phyloP scores from a whole-genome alignment of 805 yeast species.

The Candida ipomoeae region DNA sequence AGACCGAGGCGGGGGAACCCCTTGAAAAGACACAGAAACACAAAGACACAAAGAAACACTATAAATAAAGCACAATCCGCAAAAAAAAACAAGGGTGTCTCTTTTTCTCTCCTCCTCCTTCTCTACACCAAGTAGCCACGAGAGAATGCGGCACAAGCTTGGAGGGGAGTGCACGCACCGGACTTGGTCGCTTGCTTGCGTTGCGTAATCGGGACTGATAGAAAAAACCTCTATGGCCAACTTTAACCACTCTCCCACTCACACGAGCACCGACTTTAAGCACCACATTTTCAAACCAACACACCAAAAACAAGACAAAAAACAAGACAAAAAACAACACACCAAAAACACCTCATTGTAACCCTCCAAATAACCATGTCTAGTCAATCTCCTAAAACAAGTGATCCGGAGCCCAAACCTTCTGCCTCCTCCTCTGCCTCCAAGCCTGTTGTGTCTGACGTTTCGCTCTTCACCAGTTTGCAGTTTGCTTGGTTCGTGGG shows the following conservation, averaged over 20 bases:
- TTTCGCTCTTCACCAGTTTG: slow-evolving; percentile 31
- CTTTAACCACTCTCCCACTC: not conserved
- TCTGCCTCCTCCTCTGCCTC: not conserved
- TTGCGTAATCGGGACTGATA: slow-evolving; percentile 1
- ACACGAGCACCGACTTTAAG: not conserved
- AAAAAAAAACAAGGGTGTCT: no score
- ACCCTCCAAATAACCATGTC: not conserved
- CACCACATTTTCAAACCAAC: no score
- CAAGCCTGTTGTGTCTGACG: not conserved
- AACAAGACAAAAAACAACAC: no score
- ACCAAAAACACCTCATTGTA: no score
- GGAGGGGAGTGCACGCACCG: not conserved
- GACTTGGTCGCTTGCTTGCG: slow-evolving; percentile 1
- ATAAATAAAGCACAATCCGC: no score
- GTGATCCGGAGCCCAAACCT: not conserved
- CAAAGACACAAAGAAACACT: no score
- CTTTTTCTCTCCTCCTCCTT: not conserved
- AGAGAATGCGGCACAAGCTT: slow-evolving; percentile 1
- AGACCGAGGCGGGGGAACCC: no score
- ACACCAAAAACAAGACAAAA: no score
- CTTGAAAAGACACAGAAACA: no score
- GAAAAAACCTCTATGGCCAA: not conserved
- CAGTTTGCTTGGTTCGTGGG: slow-evolving; percentile 77
- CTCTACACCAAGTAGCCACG: not conserved
- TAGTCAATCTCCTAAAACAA: not conserved